Conservation (phyloP, 1,284 basidiomycete species). For the Fomitopsis palustris region DNA sequence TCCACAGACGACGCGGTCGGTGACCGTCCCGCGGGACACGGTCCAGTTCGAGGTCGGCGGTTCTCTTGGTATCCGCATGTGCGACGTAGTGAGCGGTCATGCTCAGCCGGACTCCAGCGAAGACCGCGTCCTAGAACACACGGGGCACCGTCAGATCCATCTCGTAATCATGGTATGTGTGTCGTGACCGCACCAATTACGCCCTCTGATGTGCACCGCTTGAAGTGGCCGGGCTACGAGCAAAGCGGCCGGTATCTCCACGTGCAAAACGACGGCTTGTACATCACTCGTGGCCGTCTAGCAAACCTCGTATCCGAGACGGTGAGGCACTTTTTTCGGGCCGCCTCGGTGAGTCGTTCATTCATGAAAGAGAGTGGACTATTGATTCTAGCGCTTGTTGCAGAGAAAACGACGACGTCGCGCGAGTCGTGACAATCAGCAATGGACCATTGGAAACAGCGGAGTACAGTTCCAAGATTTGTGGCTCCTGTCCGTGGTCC, state of each 20-base stretch:
- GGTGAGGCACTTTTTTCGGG: conserved; percentile 7
- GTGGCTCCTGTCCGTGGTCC: conserved; percentile 17
- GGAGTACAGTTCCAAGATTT: conserved; percentile 13
- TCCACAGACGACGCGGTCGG: conserved; percentile 10
- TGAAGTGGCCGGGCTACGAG: conserved; percentile 22
- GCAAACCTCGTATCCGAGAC: conserved; percentile 12
- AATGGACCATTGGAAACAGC: conserved; percentile 11
- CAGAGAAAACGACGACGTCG: conserved; percentile 6
- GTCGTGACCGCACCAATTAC: not conserved
- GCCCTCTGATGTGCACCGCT: not conserved
- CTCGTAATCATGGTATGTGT: conserved; percentile 15
- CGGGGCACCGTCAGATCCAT: conserved; percentile 16
- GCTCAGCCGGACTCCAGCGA: conserved; percentile 7
- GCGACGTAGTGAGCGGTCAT: conserved; percentile 11
- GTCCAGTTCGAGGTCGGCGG: conserved; percentile 11
- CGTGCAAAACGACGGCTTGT: conserved; percentile 9
- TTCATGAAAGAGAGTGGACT: not conserved
- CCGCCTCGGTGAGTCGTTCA: conserved; percentile 7
- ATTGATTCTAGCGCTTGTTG: not conserved
- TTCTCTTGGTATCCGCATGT: conserved; percentile 13
- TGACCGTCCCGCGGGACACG: not conserved
- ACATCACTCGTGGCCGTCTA: conserved; percentile 15
- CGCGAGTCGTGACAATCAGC: not conserved
- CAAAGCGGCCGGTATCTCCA: conserved; percentile 14
- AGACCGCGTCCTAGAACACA: conserved; percentile 14